These are phyloP conservation scores for Taphrina betulina DNA, from an alignment of 1,139 yeast genomes.

Conservation along the genomic window DNA sequence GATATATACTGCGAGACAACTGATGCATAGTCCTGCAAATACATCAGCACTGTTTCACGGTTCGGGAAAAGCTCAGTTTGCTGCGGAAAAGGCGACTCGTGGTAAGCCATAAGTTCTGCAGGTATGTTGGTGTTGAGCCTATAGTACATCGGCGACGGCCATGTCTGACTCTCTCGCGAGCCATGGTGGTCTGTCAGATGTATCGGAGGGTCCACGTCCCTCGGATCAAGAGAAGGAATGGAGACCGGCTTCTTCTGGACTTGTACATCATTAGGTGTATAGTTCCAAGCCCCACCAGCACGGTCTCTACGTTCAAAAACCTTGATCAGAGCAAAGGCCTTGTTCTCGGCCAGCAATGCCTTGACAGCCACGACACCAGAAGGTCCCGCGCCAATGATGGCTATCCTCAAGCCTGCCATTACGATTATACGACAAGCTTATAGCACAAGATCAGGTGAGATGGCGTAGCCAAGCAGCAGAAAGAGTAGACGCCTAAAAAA, in stretches of 20 bases:
- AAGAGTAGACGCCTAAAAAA: no score
- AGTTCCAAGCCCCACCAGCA: slow-evolving; percentile 59
- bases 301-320: slow-evolving; percentile 54
- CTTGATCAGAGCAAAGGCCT: slow-evolving; percentile 41
- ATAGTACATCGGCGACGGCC: slow-evolving; percentile 38
- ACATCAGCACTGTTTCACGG: slow-evolving; percentile 20
- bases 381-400: slow-evolving; percentile 58
- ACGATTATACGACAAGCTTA: no score
- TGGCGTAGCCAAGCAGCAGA: no score
- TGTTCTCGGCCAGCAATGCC: slow-evolving; percentile 51
- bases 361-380: slow-evolving; percentile 61
- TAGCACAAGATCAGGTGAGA: no score
- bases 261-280: slow-evolving; percentile 23
- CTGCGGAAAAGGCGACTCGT: slow-evolving; percentile 3
- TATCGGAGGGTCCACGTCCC: background rate
- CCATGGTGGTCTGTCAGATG: background rate
- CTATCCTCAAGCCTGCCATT: slow-evolving; percentile 28
- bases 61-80: slow-evolving; percentile 14
- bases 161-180: background rate
- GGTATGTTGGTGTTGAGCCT: slow-evolving; percentile 32
- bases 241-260: background rate
- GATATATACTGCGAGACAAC: slow-evolving; percentile 2
- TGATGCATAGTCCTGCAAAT: slow-evolving; percentile 19
- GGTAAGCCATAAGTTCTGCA: slow-evolving; percentile 31
- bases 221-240: slow-evolving; percentile 34